These are phyloP conservation scores for Penicillium turbatum DNA, from an alignment of 495 filamentous ascomycete genomes.

Conservation along the genomic window DNA sequence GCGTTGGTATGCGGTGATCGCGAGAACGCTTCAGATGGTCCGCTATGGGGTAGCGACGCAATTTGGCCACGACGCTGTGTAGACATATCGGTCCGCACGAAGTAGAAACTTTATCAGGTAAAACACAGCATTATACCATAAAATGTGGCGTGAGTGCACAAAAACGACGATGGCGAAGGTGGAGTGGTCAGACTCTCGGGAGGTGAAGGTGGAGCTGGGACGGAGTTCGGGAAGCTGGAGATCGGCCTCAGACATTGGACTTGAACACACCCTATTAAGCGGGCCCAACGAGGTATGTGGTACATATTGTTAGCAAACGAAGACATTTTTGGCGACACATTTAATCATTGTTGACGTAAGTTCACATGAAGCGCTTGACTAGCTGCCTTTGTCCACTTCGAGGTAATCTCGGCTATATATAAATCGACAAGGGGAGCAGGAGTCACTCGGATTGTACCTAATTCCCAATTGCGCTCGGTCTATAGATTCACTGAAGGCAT, in stretches of 20 bases:
- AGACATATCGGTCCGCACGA: too few relatives aligned
- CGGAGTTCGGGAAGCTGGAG: background rate
- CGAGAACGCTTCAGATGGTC: background rate
- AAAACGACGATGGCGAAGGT: background rate
- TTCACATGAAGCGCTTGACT: too few relatives aligned
- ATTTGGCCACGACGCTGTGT: too few relatives aligned
- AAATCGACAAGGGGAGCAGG: too few relatives aligned
- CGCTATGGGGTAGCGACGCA: background rate
- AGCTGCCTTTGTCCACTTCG: too few relatives aligned
- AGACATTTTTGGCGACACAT: too few relatives aligned
- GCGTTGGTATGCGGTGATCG: background rate
- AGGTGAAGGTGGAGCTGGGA: background rate
- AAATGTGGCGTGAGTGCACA: background rate
- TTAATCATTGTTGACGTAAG: background rate
- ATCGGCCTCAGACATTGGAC: background rate
- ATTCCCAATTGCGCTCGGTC: too few relatives aligned
- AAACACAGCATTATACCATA: too few relatives aligned
- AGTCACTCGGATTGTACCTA: too few relatives aligned
- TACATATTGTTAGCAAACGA: background rate
- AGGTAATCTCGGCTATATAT: too few relatives aligned
- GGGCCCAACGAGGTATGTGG: background rate
- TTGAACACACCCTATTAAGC: background rate
- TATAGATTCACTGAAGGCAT: too few relatives aligned
- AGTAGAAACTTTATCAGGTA: background rate
- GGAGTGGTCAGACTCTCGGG: background rate